Conservation (phyloP, 1,139 yeast species). For the Zygoascus meyerae region DNA sequence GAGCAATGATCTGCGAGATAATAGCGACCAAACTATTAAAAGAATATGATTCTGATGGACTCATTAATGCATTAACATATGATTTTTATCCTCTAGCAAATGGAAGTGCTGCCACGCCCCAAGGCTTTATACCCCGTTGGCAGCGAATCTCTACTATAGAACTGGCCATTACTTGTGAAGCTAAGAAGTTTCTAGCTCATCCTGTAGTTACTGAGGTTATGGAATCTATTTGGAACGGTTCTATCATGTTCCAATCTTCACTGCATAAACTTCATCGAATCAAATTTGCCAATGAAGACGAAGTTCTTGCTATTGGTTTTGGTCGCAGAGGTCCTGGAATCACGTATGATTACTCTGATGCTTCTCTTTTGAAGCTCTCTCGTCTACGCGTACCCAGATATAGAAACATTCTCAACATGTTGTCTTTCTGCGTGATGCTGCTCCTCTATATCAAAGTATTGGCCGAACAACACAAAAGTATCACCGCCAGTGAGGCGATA, state of each 20-base stretch:
- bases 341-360: constrained; percentile 33
- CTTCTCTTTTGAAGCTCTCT: constrained; percentile 35
- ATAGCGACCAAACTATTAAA: constrained; percentile 49
- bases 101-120: constrained; percentile 22
- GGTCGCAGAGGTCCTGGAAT: constrained; percentile 36
- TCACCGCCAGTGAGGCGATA: constrained; percentile 11
- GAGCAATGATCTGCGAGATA: constrained; percentile 52
- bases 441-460: constrained; percentile 31
- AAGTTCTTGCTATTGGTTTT: constrained; percentile 24
- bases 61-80: constrained; percentile 39
- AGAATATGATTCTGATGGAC: constrained; percentile 43
- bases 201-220: constrained; percentile 49
- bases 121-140: constrained; percentile 36
- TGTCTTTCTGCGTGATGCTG: constrained; percentile 37
- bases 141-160: constrained; percentile 51
- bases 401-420: constrained; percentile 36
- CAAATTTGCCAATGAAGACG: constrained; percentile 26
- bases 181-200: constrained; percentile 51
- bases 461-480: constrained; percentile 19
- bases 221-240: constrained; percentile 53
- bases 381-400: constrained; percentile 37
- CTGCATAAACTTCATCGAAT: constrained; percentile 36
- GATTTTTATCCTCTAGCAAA: constrained; percentile 38
- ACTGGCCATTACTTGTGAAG: constrained; percentile 48
- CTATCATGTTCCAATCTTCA: constrained; percentile 36